Evolutionary conservation across 371 early-diverging fungal genomes (phyloP).

Genomic region (Mortierella sp.): DNA sequence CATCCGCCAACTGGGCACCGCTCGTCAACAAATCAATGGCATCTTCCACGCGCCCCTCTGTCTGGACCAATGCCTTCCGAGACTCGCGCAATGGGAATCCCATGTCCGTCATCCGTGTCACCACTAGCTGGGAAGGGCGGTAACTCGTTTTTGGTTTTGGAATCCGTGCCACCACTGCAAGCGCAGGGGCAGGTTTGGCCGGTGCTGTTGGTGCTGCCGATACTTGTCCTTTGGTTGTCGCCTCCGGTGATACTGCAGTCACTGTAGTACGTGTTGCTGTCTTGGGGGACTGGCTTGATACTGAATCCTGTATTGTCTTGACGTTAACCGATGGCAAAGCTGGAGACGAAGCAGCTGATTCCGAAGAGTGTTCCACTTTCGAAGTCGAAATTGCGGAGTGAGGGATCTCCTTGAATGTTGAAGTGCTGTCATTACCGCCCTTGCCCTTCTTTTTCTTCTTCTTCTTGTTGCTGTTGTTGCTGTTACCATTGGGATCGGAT

Average conservation of each 20-base stretch:
- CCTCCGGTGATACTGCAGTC: background rate
- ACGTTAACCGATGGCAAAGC: slow-evolving; percentile 11
- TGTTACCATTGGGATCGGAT: slow-evolving; percentile 44
- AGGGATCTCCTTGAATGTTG: slow-evolving; percentile 26
- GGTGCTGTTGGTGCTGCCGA: slow-evolving; percentile 4
- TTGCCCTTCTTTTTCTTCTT: slow-evolving; percentile 57
- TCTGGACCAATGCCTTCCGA: slow-evolving; percentile 50
- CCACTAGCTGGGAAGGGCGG: slow-evolving; percentile 55
- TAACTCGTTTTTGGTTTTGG: slow-evolving; percentile 56
- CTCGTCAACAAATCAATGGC: slow-evolving; percentile 57
- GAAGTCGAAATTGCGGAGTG: slow-evolving; percentile 1
- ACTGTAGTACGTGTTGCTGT: background rate
- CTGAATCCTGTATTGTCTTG: slow-evolving; percentile 15
- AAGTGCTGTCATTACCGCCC: slow-evolving; percentile 12
- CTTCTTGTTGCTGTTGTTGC: slow-evolving; percentile 42
- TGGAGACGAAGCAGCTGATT: slow-evolving; percentile 7
- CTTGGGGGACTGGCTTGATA: background rate
- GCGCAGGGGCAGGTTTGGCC: background rate
- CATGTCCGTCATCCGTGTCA: slow-evolving; percentile 54
- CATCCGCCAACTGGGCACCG: slow-evolving; percentile 50
- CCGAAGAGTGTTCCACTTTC: slow-evolving; percentile 14
- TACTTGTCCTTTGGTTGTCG: background rate
- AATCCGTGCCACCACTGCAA: slow-evolving; percentile 23
- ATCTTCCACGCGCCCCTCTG: slow-evolving; percentile 57
- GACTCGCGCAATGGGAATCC: slow-evolving; percentile 53